Evolutionary conservation across 2,329 filamentous ascomycete species (phyloP).

Genomic region (Aphanocladium album): DNA sequence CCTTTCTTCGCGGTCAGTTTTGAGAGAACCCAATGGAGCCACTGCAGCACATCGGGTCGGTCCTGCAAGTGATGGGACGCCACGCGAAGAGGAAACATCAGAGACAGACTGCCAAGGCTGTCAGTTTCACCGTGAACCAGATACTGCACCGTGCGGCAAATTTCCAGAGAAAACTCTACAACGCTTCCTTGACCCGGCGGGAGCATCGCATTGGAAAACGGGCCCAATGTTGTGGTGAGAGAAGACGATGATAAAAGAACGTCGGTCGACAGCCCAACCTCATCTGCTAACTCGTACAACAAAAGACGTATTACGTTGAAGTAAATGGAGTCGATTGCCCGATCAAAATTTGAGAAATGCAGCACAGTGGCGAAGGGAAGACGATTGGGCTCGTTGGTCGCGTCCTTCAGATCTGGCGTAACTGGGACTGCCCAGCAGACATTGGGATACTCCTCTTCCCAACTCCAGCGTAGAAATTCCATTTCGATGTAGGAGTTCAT

Average conservation of each 20-base stretch:
- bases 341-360: not conserved
- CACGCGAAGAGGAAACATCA: not conserved
- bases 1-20: not conserved
- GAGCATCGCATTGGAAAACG: not conserved
- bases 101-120: not conserved
- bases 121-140: not conserved
- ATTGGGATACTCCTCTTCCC: not conserved
- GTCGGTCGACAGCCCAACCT: not conserved
- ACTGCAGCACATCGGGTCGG: not conserved
- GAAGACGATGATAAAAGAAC: not conserved
- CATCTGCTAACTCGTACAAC: not conserved
- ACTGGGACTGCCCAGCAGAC: not conserved
- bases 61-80: not conserved
- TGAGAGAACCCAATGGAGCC: not conserved
- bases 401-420: not conserved
- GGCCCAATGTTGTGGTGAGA: not conserved
- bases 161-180: not conserved
- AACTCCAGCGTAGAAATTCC: not conserved
- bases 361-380: not conserved
- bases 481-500: not conserved
- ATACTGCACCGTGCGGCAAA: conserved; percentile 2
- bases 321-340: not conserved
- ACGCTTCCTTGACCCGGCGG: not conserved
- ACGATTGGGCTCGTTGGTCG: not conserved
- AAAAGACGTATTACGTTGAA: not conserved